These are phyloP conservation scores for Pleurostoma richardsiae DNA, from an alignment of 2,329 filamentous ascomycete genomes.

Conservation along the genomic window DNA sequence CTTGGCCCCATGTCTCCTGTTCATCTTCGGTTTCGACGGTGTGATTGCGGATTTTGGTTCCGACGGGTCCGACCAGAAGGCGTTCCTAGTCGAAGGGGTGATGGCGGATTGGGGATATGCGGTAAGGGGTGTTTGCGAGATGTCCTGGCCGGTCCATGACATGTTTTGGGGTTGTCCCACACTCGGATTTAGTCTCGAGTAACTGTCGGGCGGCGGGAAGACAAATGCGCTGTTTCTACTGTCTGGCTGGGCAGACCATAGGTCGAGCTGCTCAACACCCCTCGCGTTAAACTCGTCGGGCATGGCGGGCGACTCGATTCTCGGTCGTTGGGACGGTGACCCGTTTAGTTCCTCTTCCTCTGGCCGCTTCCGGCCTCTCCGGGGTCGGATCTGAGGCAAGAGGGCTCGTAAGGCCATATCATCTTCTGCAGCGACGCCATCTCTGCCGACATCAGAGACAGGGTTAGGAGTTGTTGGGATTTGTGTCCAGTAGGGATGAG, in stretches of 20 bases:
- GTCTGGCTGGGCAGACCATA: conserved; percentile 42
- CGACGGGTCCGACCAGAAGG: conserved; percentile 48
- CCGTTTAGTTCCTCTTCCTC: conserved; percentile 52
- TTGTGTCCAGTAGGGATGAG: conserved; percentile 74
- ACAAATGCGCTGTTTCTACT: conserved; percentile 25
- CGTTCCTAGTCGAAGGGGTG: conserved; percentile 54
- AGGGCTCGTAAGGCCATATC: conserved; percentile 83
- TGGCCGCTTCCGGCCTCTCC: conserved; percentile 56
- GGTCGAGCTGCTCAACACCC: conserved; percentile 49
- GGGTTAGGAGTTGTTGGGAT: conserved; percentile 63
- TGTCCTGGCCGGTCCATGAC: conserved; percentile 45
- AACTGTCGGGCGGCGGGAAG: conserved; percentile 29
- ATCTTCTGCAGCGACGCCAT: conserved; percentile 80
- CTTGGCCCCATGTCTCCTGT: conserved; percentile 70
- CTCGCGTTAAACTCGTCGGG: conserved; percentile 26
- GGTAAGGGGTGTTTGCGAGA: conserved; percentile 56
- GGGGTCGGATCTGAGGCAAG: conserved; percentile 68
- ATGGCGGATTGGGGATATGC: conserved; percentile 77
- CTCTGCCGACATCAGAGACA: conserved; percentile 60
- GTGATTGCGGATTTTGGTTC: conserved; percentile 74
- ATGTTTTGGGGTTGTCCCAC: conserved; percentile 25
- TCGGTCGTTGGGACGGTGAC: conserved; percentile 54
- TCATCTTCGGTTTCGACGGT: conserved; percentile 49
- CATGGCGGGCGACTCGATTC: conserved; percentile 43
- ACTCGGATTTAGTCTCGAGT: conserved; percentile 25